phyloP scores from a whole-genome alignment of 106 monocot species.

The Apostasia ramifera region DNA sequence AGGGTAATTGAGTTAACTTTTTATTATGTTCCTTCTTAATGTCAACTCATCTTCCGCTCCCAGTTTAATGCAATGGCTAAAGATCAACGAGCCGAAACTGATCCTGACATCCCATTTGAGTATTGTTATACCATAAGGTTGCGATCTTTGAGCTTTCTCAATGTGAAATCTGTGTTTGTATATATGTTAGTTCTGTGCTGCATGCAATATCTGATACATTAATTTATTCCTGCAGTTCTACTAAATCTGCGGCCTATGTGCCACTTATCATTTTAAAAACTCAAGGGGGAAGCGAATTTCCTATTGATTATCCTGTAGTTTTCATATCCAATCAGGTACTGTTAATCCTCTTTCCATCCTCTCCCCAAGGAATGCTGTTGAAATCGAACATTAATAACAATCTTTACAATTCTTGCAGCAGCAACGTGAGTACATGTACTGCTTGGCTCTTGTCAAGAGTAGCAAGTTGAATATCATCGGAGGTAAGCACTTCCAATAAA shows the following conservation, averaged over 20 bases:
- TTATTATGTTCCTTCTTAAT: neutral
- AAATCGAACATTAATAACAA: neutral
- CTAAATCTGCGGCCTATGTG: constrained; percentile 13
- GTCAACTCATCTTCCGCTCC: neutral
- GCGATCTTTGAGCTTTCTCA: constrained; percentile 3
- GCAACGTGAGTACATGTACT: constrained; percentile 36
- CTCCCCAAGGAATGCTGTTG: neutral
- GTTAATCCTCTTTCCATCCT: neutral
- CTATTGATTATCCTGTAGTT: constrained; percentile 49
- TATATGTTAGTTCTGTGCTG: neutral
- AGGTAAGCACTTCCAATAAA: no score
- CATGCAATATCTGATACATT: neutral
- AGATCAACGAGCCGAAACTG: constrained; percentile 20
- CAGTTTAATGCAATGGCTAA: constrained; percentile 63
- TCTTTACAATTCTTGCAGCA: constrained; percentile 21
- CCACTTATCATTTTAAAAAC: constrained; percentile 48
- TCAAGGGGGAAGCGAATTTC: constrained; percentile 60
- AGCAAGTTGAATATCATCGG: constrained; percentile 66
- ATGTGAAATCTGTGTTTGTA: neutral
- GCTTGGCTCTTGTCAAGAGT: constrained; percentile 76
- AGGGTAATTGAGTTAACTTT: neutral
- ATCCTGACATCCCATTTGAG: constrained; percentile 55
- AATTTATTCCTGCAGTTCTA: constrained; percentile 37
- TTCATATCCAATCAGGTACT: constrained; percentile 37
- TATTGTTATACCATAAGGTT: constrained; percentile 72